A percentile compares a stretch with the other conserved stretches of the same genome.
Evolutionary conservation across 768 basidiomycete species (phyloP).

Genomic region (Leccinum imitatum): DNA sequence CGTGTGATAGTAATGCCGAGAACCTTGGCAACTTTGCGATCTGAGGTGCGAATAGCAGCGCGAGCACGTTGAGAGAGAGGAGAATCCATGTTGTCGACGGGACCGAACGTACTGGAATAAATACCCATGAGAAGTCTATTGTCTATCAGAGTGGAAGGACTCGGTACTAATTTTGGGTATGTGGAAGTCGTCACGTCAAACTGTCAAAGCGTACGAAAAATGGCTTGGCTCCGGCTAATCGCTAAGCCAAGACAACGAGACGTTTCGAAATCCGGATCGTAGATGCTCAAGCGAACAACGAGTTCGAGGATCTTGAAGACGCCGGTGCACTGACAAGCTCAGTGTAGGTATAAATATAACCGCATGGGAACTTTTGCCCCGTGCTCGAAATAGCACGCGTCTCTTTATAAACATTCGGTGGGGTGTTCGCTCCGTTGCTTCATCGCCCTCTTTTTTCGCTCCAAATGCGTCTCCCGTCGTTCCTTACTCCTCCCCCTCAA

Average conservation of each 20-base stretch:
- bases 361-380: background rate
- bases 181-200: no score
- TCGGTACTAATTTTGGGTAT: no score
- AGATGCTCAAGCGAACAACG: background rate
- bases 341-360: background rate
- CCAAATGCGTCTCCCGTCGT: constrained; percentile 20
- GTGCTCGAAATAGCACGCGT: background rate
- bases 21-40: background rate
- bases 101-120: background rate
- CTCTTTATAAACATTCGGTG: background rate
- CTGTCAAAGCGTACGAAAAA: no score
- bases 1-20: background rate
- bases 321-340: no score
- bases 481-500: constrained; percentile 10
- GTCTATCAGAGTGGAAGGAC: background rate
- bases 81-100: background rate
- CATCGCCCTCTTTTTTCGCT: background rate
- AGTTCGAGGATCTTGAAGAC: background rate
- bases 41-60: background rate
- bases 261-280: background rate
- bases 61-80: background rate
- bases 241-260: background rate
- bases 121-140: background rate
- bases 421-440: background rate
- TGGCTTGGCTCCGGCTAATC: background rate